These are phyloP conservation scores for Penicillium simplicissimum DNA, from an alignment of 495 filamentous ascomycete genomes.

Conservation along the genomic window DNA sequence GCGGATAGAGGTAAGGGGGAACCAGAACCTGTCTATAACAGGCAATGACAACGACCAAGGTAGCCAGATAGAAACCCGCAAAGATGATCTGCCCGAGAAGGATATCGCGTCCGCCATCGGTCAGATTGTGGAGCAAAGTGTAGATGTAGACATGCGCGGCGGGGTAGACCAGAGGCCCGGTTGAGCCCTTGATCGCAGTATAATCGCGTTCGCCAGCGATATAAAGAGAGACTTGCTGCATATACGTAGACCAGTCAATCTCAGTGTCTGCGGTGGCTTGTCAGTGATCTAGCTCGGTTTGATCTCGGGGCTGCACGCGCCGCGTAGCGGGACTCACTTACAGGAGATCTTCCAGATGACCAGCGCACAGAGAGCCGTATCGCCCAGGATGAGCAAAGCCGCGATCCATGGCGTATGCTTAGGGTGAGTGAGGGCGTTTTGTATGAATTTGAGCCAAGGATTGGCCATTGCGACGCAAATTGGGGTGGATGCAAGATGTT, in stretches of 20 bases:
- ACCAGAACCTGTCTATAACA: conserved; percentile 80
- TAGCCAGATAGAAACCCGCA: conserved; percentile 70
- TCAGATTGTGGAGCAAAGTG: conserved; percentile 73
- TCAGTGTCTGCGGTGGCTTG: conserved; percentile 72
- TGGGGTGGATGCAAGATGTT: conserved; percentile 13
- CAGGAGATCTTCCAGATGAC: conserved; percentile 88
- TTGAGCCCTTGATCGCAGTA: conserved; percentile 78
- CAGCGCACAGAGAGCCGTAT: conserved; percentile 69
- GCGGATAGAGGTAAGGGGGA: conserved; percentile 84
- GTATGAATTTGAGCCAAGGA: conserved; percentile 18
- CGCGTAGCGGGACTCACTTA: conserved; percentile 43
- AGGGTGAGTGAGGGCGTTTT: conserved; percentile 48
- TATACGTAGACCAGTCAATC: conserved; percentile 97
- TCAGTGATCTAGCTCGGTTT: conserved; percentile 18
- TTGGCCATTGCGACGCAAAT: conserved; percentile 27
- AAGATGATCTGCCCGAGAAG: conserved; percentile 79
- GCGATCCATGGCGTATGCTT: conserved; percentile 63
- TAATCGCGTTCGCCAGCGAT: conserved; percentile 87
- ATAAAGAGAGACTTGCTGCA: conserved; percentile 85
- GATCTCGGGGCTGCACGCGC: conserved; percentile 12
- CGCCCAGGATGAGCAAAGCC: conserved; percentile 68
- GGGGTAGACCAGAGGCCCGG: conserved; percentile 92
- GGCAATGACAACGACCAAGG: conserved; percentile 72
- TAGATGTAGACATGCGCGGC: conserved; percentile 93
- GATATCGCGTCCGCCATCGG: conserved; percentile 74